Conservation (phyloP, 2,329 filamentous ascomycete genomes). For the Penicillium vulpinum region DNA sequence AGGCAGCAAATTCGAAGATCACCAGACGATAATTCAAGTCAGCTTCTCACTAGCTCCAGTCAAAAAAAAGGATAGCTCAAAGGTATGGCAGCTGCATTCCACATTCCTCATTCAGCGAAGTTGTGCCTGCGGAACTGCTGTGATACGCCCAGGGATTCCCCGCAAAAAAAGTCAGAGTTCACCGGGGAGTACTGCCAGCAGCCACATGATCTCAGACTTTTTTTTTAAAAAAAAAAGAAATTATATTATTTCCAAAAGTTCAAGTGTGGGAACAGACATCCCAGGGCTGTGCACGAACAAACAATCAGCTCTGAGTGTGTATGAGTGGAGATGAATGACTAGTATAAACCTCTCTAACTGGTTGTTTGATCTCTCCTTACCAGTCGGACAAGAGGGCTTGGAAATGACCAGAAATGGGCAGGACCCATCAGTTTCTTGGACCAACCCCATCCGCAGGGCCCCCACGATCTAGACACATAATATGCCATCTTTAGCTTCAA, state of each 20-base stretch:
- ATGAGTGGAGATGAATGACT: constrained; percentile 11
- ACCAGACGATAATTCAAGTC: constrained; percentile 17
- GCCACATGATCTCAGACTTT: constrained; percentile 20
- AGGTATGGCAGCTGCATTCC: constrained; percentile 18
- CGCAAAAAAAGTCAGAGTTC: constrained; percentile 23
- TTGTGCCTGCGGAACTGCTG: constrained; percentile 16
- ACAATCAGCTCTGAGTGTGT: constrained; percentile 2
- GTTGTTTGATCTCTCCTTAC: constrained; percentile 1
- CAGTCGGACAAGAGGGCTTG: constrained; percentile 12
- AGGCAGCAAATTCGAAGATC: constrained; percentile 22
- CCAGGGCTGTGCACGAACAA: constrained; percentile 14
- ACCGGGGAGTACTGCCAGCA: constrained; percentile 14
- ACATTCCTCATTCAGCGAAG: constrained; percentile 22
- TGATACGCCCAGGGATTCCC: constrained; percentile 32
- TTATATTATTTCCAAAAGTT: not conserved
- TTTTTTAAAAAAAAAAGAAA: too few species aligned
- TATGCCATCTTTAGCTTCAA: constrained; percentile 15
- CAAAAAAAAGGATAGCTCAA: constrained; percentile 14
- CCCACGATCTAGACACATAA: constrained; percentile 23
- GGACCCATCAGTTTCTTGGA: constrained; percentile 3
- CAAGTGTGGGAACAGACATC: not conserved
- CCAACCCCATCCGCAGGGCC: constrained; percentile 5
- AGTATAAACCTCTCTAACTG: constrained; percentile 4
- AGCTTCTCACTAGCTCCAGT: constrained; percentile 12
- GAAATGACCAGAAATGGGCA: constrained; percentile 5